Evolutionary conservation across 352 stramenopile species (phyloP), one percentile per base, ranked within the genome.

Genomic region (Pythium graminicola): DNA sequence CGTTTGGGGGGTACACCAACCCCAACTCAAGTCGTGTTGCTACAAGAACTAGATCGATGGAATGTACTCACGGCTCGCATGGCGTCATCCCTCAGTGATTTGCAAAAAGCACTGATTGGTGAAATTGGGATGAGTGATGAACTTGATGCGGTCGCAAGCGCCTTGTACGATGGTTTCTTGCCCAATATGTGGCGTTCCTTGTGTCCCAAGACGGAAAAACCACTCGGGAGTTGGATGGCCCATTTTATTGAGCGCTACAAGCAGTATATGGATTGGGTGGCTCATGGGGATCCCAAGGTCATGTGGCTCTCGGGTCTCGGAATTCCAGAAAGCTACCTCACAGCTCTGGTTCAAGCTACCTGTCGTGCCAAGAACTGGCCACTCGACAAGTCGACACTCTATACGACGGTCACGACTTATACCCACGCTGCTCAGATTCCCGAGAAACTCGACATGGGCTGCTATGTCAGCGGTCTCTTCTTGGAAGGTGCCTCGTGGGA

Each of bases 111-210:
- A 2, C 64, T 98, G 3, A 82, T 92, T 14, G 93, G 93, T 40
- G 93, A 98, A 55, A 97, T 98, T 51, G 93, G 93, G 38, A 98
- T 98, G 94, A 97, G 86, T 62, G 94, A 98, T 57, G 81, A 97
- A 43, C 72, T 98, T 13, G 94, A 98, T 50, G 78, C 81, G 4
- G 74, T 98, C 2, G 93, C 86, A 13, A 92, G 91, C 32, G 85
- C 83, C 0, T 60, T 98, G 0, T 97, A 96, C 69, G 93, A 98
- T 46, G 93, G 89, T 1, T 97, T 97, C 44, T 58, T 98, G 17
- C 94, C 94, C 1, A 82, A 79, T 27, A 86, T 95, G 50, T 98
- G 94, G 94, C 73, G 83, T 9, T 65, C 72, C 23, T 58, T 98
- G 22, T 93, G 81, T 35, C 94, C 93, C 9, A 89, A 91, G 64